Evolutionary conservation across 2,329 filamentous ascomycete genomes (phyloP), one percentile per base, ranked within the genome.

Genomic region (Talaromyces albobiverticillius): DNA sequence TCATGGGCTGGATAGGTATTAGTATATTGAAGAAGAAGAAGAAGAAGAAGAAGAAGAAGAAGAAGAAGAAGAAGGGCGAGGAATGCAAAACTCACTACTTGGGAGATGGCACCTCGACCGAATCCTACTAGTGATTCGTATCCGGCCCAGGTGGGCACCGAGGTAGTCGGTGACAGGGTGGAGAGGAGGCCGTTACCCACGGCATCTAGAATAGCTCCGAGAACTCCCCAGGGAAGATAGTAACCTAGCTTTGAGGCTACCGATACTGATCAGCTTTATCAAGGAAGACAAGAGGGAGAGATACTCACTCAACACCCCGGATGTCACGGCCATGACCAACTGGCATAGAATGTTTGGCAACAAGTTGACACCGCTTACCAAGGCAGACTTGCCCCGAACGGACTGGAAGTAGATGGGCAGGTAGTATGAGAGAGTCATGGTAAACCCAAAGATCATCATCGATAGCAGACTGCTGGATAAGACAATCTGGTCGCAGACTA

Each of bases 371-470:
- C 75, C 75, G 14, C 65, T 70, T 26, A 59, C 46, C 13, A 63
- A 58, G 1, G 74, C 62, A 9, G 60, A 64, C 5, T 65, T 62
- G 46, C 65, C 64, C 23, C 62, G 57, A 5, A 77, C 66, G 1
- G 67, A 64, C 61, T 80, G 77, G 64, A 80, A 80, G 60, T 77
- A 79, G 32, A 80, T 74, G 10, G 76, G 75, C 1, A 79, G 63
- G 60, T 76, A 79, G 62, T 75, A 79, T 1, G 76, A 57, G 7
- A 68, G 48, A 16, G 69, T 49, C 50, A 69, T 60, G 40, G 66
- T 69, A 34, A 57, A 53, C 5, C 69, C 67, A 8, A 62, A 57
- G 3, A 68, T 57, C 57, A 75, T 66, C 57, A 75, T 66, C 9
- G 66, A 62, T 56, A 66, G 73, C 8, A 67, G 46, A 32, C 63